These are phyloP conservation scores for Candida taoyuanica DNA, from an alignment of 805 yeast species.

Conservation along the genomic window DNA sequence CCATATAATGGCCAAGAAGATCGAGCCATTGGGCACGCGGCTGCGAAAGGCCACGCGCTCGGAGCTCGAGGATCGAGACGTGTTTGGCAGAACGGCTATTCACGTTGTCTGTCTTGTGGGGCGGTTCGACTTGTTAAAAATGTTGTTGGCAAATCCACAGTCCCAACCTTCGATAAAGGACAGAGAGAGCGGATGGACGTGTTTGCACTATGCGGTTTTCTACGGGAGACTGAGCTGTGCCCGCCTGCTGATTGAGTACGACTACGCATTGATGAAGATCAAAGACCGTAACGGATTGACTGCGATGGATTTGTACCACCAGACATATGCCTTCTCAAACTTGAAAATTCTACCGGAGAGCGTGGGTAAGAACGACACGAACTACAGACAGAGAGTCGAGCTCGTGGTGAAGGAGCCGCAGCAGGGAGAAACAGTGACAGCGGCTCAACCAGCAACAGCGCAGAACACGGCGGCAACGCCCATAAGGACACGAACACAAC, in stretches of 20 bases:
- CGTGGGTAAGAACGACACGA: slow-evolving; percentile 27
- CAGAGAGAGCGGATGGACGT: slow-evolving; percentile 77
- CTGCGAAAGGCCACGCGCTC: slow-evolving; percentile 30
- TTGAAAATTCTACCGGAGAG: slow-evolving; percentile 40
- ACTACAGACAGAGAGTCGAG: slow-evolving; percentile 17
- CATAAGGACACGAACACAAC: background rate
- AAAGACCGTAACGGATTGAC: slow-evolving; percentile 70
- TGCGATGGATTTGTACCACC: slow-evolving; percentile 57
- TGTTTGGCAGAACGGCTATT: slow-evolving; percentile 65
- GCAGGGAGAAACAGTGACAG: background rate
- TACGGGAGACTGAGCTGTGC: slow-evolving; percentile 55
- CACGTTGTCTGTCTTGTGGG: slow-evolving; percentile 52
- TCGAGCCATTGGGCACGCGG: slow-evolving; percentile 9
- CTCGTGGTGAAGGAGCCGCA: background rate
- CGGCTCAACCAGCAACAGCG: background rate
- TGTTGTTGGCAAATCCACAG: slow-evolving; percentile 42
- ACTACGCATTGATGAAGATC: slow-evolving; percentile 38
- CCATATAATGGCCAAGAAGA: slow-evolving; percentile 6
- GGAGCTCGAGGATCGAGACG: slow-evolving; percentile 49
- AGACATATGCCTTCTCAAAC: slow-evolving; percentile 36
- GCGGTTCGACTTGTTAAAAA: slow-evolving; percentile 40
- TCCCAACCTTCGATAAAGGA: slow-evolving; percentile 48
- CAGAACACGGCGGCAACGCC: background rate
- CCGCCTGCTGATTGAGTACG: slow-evolving; percentile 34
- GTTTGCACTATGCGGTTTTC: slow-evolving; percentile 66